Evolutionary conservation across 805 yeast species (phyloP).

Genomic region (Starmera pachycereana): DNA sequence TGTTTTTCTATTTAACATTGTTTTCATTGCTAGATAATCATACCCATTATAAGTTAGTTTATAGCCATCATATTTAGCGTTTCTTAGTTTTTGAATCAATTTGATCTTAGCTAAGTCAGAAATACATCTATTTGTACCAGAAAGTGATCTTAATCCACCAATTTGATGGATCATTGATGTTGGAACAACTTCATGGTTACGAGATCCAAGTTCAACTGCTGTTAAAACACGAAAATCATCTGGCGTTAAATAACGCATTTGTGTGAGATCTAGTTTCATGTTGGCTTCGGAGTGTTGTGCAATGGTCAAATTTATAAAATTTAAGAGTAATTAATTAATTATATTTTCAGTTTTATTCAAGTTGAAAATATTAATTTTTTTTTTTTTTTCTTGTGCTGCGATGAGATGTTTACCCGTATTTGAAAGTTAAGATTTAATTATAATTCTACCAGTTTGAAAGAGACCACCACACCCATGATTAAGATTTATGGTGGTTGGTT

Average conservation of each 20-base stretch:
- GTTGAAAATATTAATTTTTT: too few species aligned
- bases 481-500: too few species aligned
- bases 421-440: too few species aligned
- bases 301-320: too few species aligned
- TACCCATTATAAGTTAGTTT: constrained; percentile 80
- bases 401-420: too few species aligned
- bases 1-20: constrained; percentile 66
- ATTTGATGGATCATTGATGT: constrained; percentile 71
- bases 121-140: constrained; percentile 70
- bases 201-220: constrained; percentile 84
- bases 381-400: too few species aligned
- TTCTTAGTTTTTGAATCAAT: constrained; percentile 66
- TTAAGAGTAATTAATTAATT: too few species aligned
- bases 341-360: too few species aligned
- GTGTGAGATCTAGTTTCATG: constrained; percentile 85
- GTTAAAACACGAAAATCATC: constrained; percentile 87
- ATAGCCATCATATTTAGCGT: constrained; percentile 94
- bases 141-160: constrained; percentile 64
- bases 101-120: constrained; percentile 82
- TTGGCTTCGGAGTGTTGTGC: too few species aligned
- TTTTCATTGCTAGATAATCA: constrained; percentile 83
- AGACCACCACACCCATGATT: too few species aligned
- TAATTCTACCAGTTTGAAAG: too few species aligned
- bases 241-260: constrained; percentile 84
- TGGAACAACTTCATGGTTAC: constrained; percentile 93